A percentile compares a stretch with the other conserved stretches of the same genome.
Evolutionary conservation across 176 grass and related monocot genomes (phyloP).

Genomic region (Canna indica): DNA sequence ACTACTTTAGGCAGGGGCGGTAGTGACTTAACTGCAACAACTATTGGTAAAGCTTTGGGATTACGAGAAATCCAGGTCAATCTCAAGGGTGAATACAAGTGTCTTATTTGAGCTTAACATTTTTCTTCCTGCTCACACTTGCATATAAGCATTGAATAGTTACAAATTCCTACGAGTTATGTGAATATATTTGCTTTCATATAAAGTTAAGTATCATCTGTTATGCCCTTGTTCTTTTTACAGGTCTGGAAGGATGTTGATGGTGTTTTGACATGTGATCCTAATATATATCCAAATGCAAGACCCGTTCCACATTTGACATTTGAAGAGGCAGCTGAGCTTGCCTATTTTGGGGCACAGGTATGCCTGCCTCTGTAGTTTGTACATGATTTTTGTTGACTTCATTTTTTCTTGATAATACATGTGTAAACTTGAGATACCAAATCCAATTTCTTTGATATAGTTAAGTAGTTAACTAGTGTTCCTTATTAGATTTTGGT

Average conservation of each 20-base stretch:
- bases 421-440: not conserved
- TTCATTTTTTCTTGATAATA: not conserved
- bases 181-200: not conserved
- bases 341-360: slow-evolving; percentile 96
- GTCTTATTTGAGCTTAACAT: not conserved
- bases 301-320: slow-evolving; percentile 85
- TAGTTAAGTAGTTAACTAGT: no score
- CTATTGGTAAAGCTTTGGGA: slow-evolving; percentile 93
- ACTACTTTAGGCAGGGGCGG: slow-evolving; percentile 95
- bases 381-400: not conserved
- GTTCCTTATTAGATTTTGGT: not conserved
- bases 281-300: slow-evolving; percentile 73
- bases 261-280: slow-evolving; percentile 93
- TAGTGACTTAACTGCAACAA: slow-evolving; percentile 91
- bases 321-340: slow-evolving; percentile 97
- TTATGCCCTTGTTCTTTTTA: not conserved
- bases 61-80: slow-evolving; percentile 85
- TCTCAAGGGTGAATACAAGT: slow-evolving; percentile 3
- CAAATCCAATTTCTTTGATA: no score
- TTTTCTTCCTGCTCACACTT: slow-evolving; percentile 1
- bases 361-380: slow-evolving; percentile 14
- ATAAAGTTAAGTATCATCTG: not conserved
- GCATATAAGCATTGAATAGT: not conserved
- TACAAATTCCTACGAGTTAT: not conserved
- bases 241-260: slow-evolving; percentile 99